phyloP scores from a whole-genome alignment of 495 filamentous ascomycete genomes.

The Bacidia rubella region DNA sequence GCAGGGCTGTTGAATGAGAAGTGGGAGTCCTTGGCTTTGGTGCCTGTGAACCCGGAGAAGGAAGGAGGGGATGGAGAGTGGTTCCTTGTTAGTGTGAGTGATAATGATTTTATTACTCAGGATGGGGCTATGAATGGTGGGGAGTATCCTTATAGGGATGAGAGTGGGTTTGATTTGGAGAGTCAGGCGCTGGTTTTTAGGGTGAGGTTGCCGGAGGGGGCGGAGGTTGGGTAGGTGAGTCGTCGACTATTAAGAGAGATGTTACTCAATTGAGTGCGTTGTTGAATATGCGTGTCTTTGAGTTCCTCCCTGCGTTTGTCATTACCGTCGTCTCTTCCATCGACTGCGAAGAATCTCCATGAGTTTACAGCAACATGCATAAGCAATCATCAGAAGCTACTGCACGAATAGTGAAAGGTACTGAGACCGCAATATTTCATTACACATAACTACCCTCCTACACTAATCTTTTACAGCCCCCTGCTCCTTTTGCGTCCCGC shows the following conservation, averaged over 20 bases:
- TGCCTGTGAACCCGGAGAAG: conserved; percentile 41
- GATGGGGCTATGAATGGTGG: conserved; percentile 56
- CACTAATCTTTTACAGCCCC: no score
- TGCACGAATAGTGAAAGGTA: no score
- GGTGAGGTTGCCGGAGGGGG: conserved; percentile 38
- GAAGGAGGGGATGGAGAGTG: conserved; percentile 37
- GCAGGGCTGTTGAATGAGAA: conserved; percentile 57
- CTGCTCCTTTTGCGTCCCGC: no score
- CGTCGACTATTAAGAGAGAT: not conserved
- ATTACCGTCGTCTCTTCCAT: no score
- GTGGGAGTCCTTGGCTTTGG: conserved; percentile 60
- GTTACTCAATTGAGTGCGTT: no score
- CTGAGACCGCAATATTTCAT: no score
- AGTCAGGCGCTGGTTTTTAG: conserved; percentile 64
- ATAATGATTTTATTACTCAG: conserved; percentile 76
- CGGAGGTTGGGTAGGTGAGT: not conserved
- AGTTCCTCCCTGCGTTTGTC: no score
- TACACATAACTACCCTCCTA: no score
- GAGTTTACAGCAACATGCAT: no score
- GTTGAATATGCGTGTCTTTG: no score
- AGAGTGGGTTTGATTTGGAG: conserved; percentile 48
- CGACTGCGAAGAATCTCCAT: no score
- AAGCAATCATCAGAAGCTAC: no score
- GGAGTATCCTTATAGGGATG: conserved; percentile 45
- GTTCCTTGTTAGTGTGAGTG: conserved; percentile 54